Conservation (phyloP, 257 asterid genomes). For the Penstemon davidsonii region DNA sequence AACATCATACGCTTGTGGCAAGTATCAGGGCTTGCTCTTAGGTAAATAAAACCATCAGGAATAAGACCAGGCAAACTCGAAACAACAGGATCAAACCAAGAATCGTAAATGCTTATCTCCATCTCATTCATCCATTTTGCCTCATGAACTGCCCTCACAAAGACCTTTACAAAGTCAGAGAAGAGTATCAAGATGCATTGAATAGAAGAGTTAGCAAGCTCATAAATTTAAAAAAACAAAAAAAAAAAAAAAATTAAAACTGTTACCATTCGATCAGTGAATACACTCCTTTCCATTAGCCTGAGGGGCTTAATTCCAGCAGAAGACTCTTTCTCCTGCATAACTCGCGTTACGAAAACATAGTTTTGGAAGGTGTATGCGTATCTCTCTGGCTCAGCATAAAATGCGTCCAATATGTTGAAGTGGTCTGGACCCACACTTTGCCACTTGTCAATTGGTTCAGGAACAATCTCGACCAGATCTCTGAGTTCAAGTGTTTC, state of each 20-base stretch:
- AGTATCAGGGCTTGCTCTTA: constrained; percentile 93
- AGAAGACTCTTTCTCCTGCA: constrained; percentile 94
- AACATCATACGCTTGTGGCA: constrained; percentile 93
- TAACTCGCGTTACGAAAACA: constrained; percentile 84
- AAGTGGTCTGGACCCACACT: constrained; percentile 84
- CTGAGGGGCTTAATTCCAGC: constrained; percentile 83
- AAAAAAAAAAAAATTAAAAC: not conserved
- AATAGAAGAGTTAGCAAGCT: too few relatives aligned
- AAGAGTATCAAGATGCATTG: too few relatives aligned
- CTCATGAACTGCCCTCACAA: constrained; percentile 97
- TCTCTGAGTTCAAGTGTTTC: constrained; percentile 92
- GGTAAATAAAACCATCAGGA: constrained; percentile 94
- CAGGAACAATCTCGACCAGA: constrained; percentile 92
- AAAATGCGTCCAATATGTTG: constrained; percentile 87
- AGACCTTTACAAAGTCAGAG: constrained; percentile 48
- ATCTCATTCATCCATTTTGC: constrained; percentile 99
- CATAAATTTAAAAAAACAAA: not conserved
- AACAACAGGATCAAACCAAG: constrained; percentile 98
- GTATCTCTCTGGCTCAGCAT: constrained; percentile 89
- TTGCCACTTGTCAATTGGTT: constrained; percentile 95
- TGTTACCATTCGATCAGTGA: constrained; percentile 91
- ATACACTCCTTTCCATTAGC: constrained; percentile 94
- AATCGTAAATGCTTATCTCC: constrained; percentile 95
- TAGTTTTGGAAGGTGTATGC: constrained; percentile 97
- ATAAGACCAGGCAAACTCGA: constrained; percentile 85